Evolutionary conservation across 2,329 filamentous ascomycete genomes (phyloP).

Genomic region (Hortaea werneckii): DNA sequence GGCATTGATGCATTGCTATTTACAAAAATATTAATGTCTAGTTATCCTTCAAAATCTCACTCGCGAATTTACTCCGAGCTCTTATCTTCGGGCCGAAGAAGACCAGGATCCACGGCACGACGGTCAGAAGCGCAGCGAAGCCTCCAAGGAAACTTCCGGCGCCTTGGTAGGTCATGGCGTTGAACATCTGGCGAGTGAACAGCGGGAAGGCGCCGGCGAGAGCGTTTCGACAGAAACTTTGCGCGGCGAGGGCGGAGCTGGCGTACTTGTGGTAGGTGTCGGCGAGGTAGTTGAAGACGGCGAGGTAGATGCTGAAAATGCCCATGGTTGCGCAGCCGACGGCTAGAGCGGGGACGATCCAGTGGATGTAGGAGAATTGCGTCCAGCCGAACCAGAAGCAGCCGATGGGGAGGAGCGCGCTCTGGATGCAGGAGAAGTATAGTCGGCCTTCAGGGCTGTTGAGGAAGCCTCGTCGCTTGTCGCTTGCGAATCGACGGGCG

Average conservation of each 20-base stretch:
- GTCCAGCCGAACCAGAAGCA: slow-evolving; percentile 76
- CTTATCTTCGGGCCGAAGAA: slow-evolving; percentile 70
- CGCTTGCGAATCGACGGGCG: slow-evolving; percentile 9
- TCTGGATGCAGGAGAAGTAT: slow-evolving; percentile 73
- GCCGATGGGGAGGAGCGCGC: slow-evolving; percentile 64
- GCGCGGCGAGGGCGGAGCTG: slow-evolving; percentile 74
- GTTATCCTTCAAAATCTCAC: slow-evolving; percentile 25
- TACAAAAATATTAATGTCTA: neutral
- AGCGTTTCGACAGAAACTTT: slow-evolving; percentile 77
- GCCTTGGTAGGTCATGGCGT: slow-evolving; percentile 56
- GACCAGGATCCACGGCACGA: slow-evolving; percentile 80
- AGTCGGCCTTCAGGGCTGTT: slow-evolving; percentile 62
- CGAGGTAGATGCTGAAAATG: slow-evolving; percentile 77
- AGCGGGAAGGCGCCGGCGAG: slow-evolving; percentile 73
- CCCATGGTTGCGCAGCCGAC: slow-evolving; percentile 70
- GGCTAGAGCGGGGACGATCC: slow-evolving; percentile 61
- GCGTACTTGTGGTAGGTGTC: slow-evolving; percentile 81
- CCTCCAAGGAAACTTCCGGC: slow-evolving; percentile 69
- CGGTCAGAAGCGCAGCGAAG: slow-evolving; percentile 54
- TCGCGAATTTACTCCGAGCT: slow-evolving; percentile 64
- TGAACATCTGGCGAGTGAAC: slow-evolving; percentile 64
- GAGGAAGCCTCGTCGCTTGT: slow-evolving; percentile 28
- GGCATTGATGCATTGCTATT: too few species aligned
- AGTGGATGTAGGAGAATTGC: slow-evolving; percentile 50
- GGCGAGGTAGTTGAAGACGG: slow-evolving; percentile 86